Evolutionary conservation across 1,139 yeast genomes (phyloP), one percentile per base, ranked within the genome.

Genomic region (Geotrichum citri-aurantii): DNA sequence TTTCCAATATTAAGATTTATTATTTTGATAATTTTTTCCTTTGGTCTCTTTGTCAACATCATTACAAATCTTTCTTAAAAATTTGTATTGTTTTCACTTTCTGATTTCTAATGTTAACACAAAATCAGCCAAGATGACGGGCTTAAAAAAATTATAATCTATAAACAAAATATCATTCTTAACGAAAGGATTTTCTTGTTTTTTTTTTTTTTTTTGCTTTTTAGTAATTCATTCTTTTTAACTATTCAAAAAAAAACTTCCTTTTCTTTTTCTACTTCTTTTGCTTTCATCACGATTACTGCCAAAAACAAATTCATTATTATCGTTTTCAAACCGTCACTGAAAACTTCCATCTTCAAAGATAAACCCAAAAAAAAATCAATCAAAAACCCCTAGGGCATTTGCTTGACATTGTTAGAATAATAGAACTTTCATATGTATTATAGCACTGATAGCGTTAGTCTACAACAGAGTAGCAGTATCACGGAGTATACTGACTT

Each of bases 401-500:
- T n/a, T n/a, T n/a, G n/a, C n/a, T n/a, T n/a, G n/a, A n/a, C n/a
- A n/a, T 26, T 26, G 29, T 26, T 26, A 5, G 29, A 26, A 26
- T 26, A 31, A 7, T 14, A n/a, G n/a, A 11, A n/a, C 3, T 14
- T 2, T 12, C n/a, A 14, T 4, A 37, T 37, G 42, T 37, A 37
- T 37, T 37, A 37, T 17, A 37, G 42, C 6, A 37, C 42, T 37
- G 42, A 37, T 37, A 37, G 42, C n/a, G 19, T 37, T 14, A 37
- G 42, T 37, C 42, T 37, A 17, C 42, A 37, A 37, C 42, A 37
- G n/a, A 37, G 42, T 37, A 37, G 42, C 19, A 37, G 42, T 37
- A 54, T 63, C 57, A 48, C 55, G 48, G 64, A 52, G 6, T 52
- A 52, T 26, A 37, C 40, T 54, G 47, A 54, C 48, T 24, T 56